These are phyloP conservation scores for Yamadazyma dendronema DNA, from an alignment of 1,139 yeast species.

Conservation along the genomic window DNA sequence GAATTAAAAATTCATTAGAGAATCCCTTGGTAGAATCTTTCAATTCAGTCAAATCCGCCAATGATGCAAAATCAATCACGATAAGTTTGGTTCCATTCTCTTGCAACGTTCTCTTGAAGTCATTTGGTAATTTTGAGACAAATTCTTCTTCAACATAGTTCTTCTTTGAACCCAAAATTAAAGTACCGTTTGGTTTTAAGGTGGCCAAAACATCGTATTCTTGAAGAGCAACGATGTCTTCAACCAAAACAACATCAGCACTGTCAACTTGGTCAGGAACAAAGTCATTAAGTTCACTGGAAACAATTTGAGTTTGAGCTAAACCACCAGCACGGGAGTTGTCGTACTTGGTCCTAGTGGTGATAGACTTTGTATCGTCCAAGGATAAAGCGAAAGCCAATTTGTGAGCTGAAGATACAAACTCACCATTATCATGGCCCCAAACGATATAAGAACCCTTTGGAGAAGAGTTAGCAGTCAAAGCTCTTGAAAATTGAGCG, in stretches of 20 bases:
- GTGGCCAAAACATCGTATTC: slow-evolving; percentile 62
- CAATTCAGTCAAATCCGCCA: slow-evolving; percentile 48
- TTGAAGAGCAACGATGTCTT: slow-evolving; percentile 52
- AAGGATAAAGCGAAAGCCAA: slow-evolving; percentile 72
- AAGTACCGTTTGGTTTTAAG: slow-evolving; percentile 54
- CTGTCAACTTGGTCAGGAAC: slow-evolving; percentile 45
- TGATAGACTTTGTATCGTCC: slow-evolving; percentile 53
- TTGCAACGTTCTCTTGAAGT: slow-evolving; percentile 56
- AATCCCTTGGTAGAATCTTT: slow-evolving; percentile 72
- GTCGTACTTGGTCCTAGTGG: slow-evolving; percentile 66
- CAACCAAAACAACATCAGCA: slow-evolving; percentile 65
- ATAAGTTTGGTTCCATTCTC: slow-evolving; percentile 51
- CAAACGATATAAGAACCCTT: slow-evolving; percentile 59
- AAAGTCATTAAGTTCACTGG: slow-evolving; percentile 29
- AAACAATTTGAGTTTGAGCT: slow-evolving; percentile 72
- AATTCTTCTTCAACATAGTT: slow-evolving; percentile 42
- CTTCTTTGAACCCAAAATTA: slow-evolving; percentile 31
- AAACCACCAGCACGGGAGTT: slow-evolving; percentile 71
- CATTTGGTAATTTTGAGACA: slow-evolving; percentile 50
- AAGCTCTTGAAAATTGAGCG: slow-evolving; percentile 11
- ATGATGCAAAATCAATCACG: slow-evolving; percentile 57
- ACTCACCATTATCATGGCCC: slow-evolving; percentile 62
- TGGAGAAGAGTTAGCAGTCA: slow-evolving; percentile 45
- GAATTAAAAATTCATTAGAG: slow-evolving; percentile 70
- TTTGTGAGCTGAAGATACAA: slow-evolving; percentile 58